Evolutionary conservation across 2,329 filamentous ascomycete genomes (phyloP), one percentile per base, ranked within the genome.

Genomic region (Epichloe sp.): DNA sequence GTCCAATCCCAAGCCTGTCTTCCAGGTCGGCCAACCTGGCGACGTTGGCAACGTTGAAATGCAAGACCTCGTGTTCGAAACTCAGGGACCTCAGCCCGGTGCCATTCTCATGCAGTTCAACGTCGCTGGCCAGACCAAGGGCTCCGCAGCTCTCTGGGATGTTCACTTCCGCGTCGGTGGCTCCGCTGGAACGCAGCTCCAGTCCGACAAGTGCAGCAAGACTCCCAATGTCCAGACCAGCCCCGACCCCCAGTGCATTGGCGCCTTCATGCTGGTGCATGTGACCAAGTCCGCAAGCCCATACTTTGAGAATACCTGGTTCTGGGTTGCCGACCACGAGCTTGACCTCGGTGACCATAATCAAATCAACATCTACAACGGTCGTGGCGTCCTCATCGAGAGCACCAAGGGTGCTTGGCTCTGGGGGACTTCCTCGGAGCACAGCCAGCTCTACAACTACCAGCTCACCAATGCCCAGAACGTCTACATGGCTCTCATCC

Each of bases 21-120:
- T 94, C 70, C 85, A 93, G 65, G 76, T 97, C 52, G 91, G 91
- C 47, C 70, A 86, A 61, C 69, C 78, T 11, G 88, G 88, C 49
- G 86, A 95, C 56, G 74, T 77, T 44, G 91, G 90, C 55, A 75
- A 76, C 31, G 86, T 95, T 46, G 90, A 96, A 70, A 91, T 96
- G 62, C 86, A 82, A 44, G 91, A 96, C 62, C 69, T 95, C 54
- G 82, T 95, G 60, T 85, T 97, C 59, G 80, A 88, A 67, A 95
- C 89, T 34, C 78, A 82, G 58, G 91, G 91, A 4, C 74, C 89
- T 3, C 84, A 88, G 55, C 85, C 89, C 0, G 91, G 91, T 57
- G 91, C 89, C 17, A 88, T 95, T 62, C 78, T 96, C 63, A 82
- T 96, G 71, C 79, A 96, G 66, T 96, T 88, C 86, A 96, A 96